Percentiles rank a stretch among this genome's conserved stretches.
Conservation (phyloP, 2,329 filamentous ascomycete species). For the Penicillium sp. region DNA sequence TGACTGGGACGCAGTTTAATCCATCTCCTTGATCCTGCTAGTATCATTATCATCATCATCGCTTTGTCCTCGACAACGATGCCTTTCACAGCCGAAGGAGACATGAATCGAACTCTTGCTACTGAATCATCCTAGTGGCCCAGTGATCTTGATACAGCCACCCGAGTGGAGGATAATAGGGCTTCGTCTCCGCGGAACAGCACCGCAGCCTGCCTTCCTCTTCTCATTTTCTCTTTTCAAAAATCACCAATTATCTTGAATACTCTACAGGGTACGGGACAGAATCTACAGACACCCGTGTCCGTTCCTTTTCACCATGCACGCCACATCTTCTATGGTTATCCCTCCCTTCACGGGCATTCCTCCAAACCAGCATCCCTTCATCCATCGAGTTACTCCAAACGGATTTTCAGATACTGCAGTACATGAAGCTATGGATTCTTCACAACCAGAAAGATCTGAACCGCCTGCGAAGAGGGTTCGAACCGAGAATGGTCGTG, state of each 20-base stretch:
- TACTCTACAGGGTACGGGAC: not conserved
- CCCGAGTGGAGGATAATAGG: not conserved
- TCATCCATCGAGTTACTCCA: constrained; percentile 17
- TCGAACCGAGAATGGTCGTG: constrained; percentile 15
- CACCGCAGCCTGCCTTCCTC: not conserved
- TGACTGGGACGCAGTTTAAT: not conserved
- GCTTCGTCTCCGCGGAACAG: not conserved
- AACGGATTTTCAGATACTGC: constrained; percentile 7
- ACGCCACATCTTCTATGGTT: constrained; percentile 27
- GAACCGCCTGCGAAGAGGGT: constrained; percentile 28
- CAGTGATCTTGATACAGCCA: constrained; percentile 3
- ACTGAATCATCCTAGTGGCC: not conserved
- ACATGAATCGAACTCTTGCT: constrained; percentile 1
- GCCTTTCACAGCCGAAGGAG: not conserved
- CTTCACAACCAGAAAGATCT: constrained; percentile 9
- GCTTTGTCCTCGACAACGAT: not conserved
- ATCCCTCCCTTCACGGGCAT: constrained; percentile 22
- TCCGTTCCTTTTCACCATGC: constrained; percentile 28
- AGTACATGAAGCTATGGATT: constrained; percentile 1
- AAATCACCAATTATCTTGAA: not conserved
- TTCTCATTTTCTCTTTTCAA: not conserved
- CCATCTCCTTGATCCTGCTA: not conserved
- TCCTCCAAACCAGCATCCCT: constrained; percentile 18
- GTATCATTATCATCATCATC: not conserved
- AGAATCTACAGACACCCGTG: not conserved